Percentiles rank a stretch among this genome's conserved stretches.
Conservation (phyloP, 2,329 filamentous ascomycete genomes). For the Cordyceps farinosa region DNA sequence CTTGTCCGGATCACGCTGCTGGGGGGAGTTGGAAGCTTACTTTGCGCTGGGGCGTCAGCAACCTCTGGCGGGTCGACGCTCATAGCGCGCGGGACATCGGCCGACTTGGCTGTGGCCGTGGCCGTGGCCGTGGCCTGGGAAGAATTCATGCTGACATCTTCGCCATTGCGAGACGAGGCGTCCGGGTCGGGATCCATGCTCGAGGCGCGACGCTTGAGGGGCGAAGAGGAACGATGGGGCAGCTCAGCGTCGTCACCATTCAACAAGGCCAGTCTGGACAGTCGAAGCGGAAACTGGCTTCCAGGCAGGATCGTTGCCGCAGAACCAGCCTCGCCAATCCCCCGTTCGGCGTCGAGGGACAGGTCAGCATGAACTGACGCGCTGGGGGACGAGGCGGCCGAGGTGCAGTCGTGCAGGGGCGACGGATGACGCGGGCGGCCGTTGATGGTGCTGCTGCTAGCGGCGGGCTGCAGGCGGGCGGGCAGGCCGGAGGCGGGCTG, state of each 20-base stretch:
- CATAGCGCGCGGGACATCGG: constrained; percentile 35
- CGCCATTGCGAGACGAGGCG: constrained; percentile 38
- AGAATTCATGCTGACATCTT: constrained; percentile 45
- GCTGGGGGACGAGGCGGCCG: constrained; percentile 56
- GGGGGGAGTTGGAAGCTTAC: constrained; percentile 25
- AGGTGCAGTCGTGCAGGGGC: constrained; percentile 48
- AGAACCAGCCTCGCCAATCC: constrained; percentile 44
- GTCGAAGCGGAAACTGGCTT: constrained; percentile 51
- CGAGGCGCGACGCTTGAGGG: constrained; percentile 60
- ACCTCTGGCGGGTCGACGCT: constrained; percentile 36
- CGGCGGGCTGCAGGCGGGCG: constrained; percentile 46
- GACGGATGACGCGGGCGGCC: constrained; percentile 24
- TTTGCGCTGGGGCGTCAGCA: constrained; percentile 22
- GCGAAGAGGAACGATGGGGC: constrained; percentile 60
- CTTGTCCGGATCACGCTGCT: background rate
- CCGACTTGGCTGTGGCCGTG: constrained; percentile 21
- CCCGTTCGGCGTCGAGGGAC: constrained; percentile 53
- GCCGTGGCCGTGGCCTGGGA: constrained; percentile 27
- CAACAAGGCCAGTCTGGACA: constrained; percentile 53
- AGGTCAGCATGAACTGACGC: constrained; percentile 54
- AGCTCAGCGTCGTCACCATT: constrained; percentile 53
- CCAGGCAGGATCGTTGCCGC: constrained; percentile 35
- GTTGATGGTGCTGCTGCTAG: background rate
- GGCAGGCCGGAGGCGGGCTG: constrained; percentile 50
- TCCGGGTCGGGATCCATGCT: constrained; percentile 55